These are phyloP conservation scores for Chaetomium strumarium DNA, from an alignment of 2,329 filamentous ascomycete species.

Conservation along the genomic window DNA sequence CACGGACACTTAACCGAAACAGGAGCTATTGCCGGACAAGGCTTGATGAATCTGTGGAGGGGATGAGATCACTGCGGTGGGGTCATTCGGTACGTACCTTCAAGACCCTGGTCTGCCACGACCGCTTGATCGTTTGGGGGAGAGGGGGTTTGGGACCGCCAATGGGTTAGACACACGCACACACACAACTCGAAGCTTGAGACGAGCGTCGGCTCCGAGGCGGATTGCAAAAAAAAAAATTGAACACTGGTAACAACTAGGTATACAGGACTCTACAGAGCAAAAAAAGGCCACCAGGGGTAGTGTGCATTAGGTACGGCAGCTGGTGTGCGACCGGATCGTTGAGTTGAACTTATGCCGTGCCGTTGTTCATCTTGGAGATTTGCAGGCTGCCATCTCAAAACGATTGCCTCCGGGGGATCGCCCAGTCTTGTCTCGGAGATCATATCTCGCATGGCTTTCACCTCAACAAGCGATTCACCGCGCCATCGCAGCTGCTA, in stretches of 20 bases:
- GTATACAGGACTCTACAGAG: too few species aligned
- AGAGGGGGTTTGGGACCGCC: slow-evolving; percentile 27
- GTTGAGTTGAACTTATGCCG: slow-evolving; percentile 44
- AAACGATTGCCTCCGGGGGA: slow-evolving; percentile 18
- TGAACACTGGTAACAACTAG: too few species aligned
- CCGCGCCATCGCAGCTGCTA: slow-evolving; percentile 13
- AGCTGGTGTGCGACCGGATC: slow-evolving; percentile 43
- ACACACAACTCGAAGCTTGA: slow-evolving; percentile 37
- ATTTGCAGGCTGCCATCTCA: slow-evolving; percentile 26
- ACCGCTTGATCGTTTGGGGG: slow-evolving; percentile 32
- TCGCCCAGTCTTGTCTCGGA: slow-evolving; percentile 2
- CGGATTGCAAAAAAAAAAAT: slow-evolving; percentile 32
- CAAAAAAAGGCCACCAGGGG: slow-evolving; percentile 33
- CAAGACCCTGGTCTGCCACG: slow-evolving; percentile 25
- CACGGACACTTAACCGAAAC: slow-evolving; percentile 27
- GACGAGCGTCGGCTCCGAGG: slow-evolving; percentile 38
- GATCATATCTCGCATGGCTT: slow-evolving; percentile 14
- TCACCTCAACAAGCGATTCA: slow-evolving; percentile 6
- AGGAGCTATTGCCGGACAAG: slow-evolving; percentile 27
- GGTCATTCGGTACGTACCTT: slow-evolving; percentile 17
- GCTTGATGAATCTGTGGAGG: slow-evolving; percentile 22
- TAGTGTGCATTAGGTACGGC: slow-evolving; percentile 28
- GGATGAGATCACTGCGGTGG: not conserved
- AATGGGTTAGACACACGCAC: slow-evolving; percentile 26
- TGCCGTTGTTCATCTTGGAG: slow-evolving; percentile 30